Evolutionary conservation across 163 green algal genomes (phyloP), one percentile per base, ranked within the genome.

Genomic region (Chlamydomonas reinhardtii): DNA sequence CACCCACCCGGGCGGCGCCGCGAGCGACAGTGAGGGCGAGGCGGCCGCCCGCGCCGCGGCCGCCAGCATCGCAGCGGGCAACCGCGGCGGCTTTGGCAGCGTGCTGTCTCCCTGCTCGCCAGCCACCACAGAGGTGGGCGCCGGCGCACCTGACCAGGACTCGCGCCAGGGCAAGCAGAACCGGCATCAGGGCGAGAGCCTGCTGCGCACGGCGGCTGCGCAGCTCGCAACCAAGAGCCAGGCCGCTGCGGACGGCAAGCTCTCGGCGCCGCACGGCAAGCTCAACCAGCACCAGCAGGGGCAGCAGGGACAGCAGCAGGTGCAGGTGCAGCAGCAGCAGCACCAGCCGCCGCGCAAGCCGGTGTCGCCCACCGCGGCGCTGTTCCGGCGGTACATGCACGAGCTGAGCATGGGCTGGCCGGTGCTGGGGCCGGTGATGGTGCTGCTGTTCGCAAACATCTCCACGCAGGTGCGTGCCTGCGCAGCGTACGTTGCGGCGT

Each of bases 381-480:
- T 85, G 66, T 78, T 77, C 52, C 79, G 54, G 29, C 79, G 79
- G 14, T 87, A 87, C 81, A 1, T 66, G 16, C 81, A 80, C 35
- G 81, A 87, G 56, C 70, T 87, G 35, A 34, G 59, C 6, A 66
- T 77, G 70, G 81, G 71, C 29, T 87, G 81, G 81, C 81, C 81
- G 8, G 81, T 87, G 37, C 70, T 87, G 56, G 56, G 62, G 70
- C 81, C 81, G 4, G 81, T 87, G 22, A 52, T 80, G 16, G 25
- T 87, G 34, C 81, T 87, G 81, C 81, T 87, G 1, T 87, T 87
- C 19, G 81, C 81, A 37, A 87, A 87, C 71, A 87, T 87, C 70
- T 74, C 59, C 8, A 80, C 68, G 1, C 81, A 81, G 81, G 81
- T 87, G 48, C 35, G 65, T n/a, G n/a, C n/a, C n/a, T n/a, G n/a